A percentile compares a stretch with the other conserved stretches of the same genome.
phyloP scores from a whole-genome alignment of 2,329 filamentous ascomycete genomes.

The Microsporum ferrugineum region DNA sequence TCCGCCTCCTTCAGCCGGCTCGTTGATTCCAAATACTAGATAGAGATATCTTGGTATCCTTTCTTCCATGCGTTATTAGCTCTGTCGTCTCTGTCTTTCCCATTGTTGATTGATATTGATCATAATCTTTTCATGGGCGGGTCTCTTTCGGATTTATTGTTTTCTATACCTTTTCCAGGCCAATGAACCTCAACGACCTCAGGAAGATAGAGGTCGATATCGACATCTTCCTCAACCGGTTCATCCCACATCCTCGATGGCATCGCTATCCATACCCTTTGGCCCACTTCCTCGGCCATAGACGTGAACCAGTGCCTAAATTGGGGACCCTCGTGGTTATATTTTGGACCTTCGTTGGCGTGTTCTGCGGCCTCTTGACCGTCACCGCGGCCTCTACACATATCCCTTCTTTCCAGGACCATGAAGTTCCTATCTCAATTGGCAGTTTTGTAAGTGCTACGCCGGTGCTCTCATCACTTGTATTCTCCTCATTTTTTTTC shows the following conservation, averaged over 20 bases:
- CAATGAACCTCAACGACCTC: constrained; percentile 1
- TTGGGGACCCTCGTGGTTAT: constrained; percentile 50
- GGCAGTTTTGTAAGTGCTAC: constrained; percentile 54
- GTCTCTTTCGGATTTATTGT: not conserved
- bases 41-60: not conserved
- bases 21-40: not conserved
- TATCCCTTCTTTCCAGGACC: constrained; percentile 43
- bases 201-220: constrained; percentile 52
- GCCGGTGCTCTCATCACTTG: not conserved
- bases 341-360: constrained; percentile 54
- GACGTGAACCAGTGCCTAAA: constrained; percentile 28
- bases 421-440: constrained; percentile 50
- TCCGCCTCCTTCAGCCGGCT: not conserved
- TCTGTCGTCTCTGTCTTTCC: not conserved
- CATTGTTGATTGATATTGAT: not conserved
- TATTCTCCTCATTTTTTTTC: not conserved
- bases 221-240: constrained; percentile 62
- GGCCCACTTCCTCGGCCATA: constrained; percentile 57
- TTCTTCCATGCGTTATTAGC: not conserved
- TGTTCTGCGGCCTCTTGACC: constrained; percentile 50
- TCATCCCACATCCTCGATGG: constrained; percentile 56
- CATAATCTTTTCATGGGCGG: not conserved
- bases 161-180: not conserved
- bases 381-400: constrained; percentile 48
- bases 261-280: constrained; percentile 52